Evolutionary conservation across 2,329 filamentous ascomycete genomes (phyloP).

Genomic region (Rosellinia necatrix): DNA sequence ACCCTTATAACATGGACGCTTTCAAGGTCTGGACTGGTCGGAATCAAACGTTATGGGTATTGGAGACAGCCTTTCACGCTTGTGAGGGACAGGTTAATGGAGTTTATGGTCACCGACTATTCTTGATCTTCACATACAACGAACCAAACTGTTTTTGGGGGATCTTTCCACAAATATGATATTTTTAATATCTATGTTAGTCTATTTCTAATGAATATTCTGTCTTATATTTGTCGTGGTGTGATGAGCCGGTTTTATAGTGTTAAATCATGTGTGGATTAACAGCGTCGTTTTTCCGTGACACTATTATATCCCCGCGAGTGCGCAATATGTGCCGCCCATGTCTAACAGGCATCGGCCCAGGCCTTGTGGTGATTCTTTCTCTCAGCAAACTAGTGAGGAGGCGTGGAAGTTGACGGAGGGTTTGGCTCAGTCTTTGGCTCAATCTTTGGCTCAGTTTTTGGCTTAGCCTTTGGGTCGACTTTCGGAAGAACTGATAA

Average conservation of each 20-base stretch:
- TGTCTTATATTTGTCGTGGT: too few relatives aligned
- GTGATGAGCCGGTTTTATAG: too few relatives aligned
- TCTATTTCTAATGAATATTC: conserved; percentile 3
- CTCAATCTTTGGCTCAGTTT: too few relatives aligned
- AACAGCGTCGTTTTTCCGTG: too few relatives aligned
- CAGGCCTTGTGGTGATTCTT: neutral
- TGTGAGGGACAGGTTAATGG: neutral
- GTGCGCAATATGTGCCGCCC: too few relatives aligned
- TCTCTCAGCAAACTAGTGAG: neutral
- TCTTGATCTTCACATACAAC: neutral
- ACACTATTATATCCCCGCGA: too few relatives aligned
- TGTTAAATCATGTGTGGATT: too few relatives aligned
- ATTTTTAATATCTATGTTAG: conserved; percentile 8
- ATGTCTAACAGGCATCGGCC: neutral
- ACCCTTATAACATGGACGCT: neutral
- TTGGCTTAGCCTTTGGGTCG: conserved; percentile 15
- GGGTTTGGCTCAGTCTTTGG: conserved; percentile 26
- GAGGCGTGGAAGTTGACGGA: conserved; percentile 8
- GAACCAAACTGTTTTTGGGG: neutral
- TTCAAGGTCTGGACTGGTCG: neutral
- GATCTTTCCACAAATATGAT: too few relatives aligned
- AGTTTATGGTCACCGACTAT: conserved; percentile 5
- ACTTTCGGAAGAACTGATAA: conserved; percentile 36
- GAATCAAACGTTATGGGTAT: neutral
- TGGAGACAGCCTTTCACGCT: conserved; percentile 15